Base-by-base conservation (phyloP, 2,329 filamentous ascomycete species). In the Coniochaeta prunicola region DNA sequence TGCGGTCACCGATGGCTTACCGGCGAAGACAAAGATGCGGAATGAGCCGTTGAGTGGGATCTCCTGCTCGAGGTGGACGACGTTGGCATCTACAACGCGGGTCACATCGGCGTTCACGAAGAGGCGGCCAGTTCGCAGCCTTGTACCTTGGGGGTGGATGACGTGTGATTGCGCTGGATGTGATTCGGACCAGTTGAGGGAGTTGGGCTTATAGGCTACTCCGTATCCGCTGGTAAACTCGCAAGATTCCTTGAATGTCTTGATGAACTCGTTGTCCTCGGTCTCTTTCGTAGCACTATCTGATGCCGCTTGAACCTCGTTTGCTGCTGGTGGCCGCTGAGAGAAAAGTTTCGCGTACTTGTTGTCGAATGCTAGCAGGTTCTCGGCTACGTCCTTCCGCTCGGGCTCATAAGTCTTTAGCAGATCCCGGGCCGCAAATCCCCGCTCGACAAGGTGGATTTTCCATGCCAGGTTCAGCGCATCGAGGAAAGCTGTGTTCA, bases 391-490 rank as follows among this genome's bases (percentile, higher is more conserved):
- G 59, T 88, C 80, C 70, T 90, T 92, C 59, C 92, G 87, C 74
- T 97, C 92, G 2, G 82, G 80, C 74, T 97, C 91, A 71, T 97
- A 97, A 0, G 92, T 94, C 62, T 86, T 83, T 56, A 97, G 81
- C 19, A 94, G 80, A 3, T 84, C 83, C 61, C 90, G 87, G 31
- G 86, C 76, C 1, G 91, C 90, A 64, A 96, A 90, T 13, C 91
- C 91, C 28, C 82, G 80, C 70, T 96, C 92, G 10, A 97, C 93
- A 36, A 90, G 86, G 70, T 96, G 92, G 57, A 97, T 90, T 77
- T 97, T 97, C 92, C 92, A 97, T 8, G 92, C 92, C 42, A 97
- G 79, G 72, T 97, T 97, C 61, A 91, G 84, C 0, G 91, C 91
- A 65, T 93, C 89, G 57, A 89, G 77, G 74, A 91, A 91, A 3